A percentile compares a stretch with the other conserved stretches of the same genome.
Conservation (phyloP, 306 rosid species). For the Glycine soja region DNA sequence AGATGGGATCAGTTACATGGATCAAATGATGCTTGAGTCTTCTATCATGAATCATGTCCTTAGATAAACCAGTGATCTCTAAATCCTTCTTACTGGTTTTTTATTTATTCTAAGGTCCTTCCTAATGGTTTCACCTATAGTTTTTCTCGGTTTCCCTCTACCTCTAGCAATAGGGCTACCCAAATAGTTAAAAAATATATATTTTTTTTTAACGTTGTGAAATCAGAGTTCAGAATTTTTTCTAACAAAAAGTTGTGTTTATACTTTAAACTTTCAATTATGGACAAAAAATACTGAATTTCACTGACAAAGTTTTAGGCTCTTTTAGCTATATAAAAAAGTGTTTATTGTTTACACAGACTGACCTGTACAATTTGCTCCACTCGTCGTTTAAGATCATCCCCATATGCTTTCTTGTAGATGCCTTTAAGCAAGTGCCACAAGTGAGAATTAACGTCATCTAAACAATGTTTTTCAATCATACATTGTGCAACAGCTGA, state of each 20-base stretch:
- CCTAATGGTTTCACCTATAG: neutral
- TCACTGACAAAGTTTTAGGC: neutral
- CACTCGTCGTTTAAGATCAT: conserved; percentile 59
- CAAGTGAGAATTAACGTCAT: conserved; percentile 64
- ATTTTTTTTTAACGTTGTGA: neutral
- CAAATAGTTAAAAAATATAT: neutral
- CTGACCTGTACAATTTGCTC: conserved; percentile 73
- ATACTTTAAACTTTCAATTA: neutral
- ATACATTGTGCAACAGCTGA: conserved; percentile 62
- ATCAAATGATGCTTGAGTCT: neutral
- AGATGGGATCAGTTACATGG: neutral
- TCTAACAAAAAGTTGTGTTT: neutral
- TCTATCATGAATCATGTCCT: neutral
- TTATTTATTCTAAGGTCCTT: neutral
- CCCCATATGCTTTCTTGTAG: conserved; percentile 65
- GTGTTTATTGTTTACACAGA: neutral
- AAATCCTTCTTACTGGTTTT: neutral
- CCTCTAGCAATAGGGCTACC: neutral
- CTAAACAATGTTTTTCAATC: conserved; percentile 64
- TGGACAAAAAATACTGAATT: neutral
- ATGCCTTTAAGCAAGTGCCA: conserved; percentile 59
- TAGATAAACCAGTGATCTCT: neutral
- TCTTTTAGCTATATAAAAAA: neutral
- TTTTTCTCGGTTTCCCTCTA: neutral
- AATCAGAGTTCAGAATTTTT: neutral